Base-by-base conservation (phyloP, 164 flowering plant genomes). In the Vitis rupestris region DNA sequence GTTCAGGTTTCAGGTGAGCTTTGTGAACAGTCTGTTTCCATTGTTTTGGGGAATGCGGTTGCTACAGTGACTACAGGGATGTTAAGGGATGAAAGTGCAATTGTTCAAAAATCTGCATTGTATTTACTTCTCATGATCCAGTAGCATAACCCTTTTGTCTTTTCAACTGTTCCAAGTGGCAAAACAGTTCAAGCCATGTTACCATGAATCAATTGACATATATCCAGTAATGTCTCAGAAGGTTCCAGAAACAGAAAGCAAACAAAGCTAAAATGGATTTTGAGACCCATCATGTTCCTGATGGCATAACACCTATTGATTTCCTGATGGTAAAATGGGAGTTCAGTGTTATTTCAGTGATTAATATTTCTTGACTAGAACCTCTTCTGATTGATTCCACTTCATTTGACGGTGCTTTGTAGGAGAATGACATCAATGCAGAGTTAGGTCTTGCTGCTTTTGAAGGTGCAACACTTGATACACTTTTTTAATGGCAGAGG, bases 1-100 rank as follows among this genome's bases (percentile, higher is more conserved):
- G 97, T 96, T 76, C 98, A 96, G 75, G 97, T 96, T 61, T 96
- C 97, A 98, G 88, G 91, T 72, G 99, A 96, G 70, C 80, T 96
- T 30, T 96, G 99, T 71, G 99, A 96, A 78, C 93, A 91, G 84
- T 81, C 92, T 54, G 81, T 96, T 68, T 83, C 97, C 27, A 91
- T 96, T 82, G 99, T 97, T 47, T 68, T 93, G 74, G 93, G 99
- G 98, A 93, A 91, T 81, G 95, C 93, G 79, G 92, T 96, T 70
- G 93, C 97, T 10, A 74, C 68, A 65, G 78, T 96, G 77, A 93
- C 97, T 78, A 87, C 97, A 61, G 98, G 99, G 70, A 89, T 98
- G 72, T 80, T 93, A 82, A 97, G 90, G 81, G 99, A 96, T 75
- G 93, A 91, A 77, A 86, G 89, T 82, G 91, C 97, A 29, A 82